Base-by-base conservation (phyloP, 2,329 filamentous ascomycete genomes). In the Delphinella strobiligena region DNA sequence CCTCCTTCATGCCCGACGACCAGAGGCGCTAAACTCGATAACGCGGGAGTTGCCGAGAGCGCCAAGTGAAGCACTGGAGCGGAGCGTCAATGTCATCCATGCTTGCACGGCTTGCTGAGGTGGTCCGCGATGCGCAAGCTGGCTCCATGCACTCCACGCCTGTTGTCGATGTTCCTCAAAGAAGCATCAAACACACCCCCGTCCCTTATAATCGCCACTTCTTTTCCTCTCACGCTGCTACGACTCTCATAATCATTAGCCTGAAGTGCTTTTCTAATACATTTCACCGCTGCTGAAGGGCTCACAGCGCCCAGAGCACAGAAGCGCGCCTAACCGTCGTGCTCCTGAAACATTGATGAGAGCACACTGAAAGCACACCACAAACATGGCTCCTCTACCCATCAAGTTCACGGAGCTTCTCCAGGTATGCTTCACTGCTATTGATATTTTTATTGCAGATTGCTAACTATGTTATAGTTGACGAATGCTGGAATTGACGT, bases 381-480 rank as follows among this genome's bases (percentile, higher is more conserved):
- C 38, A 44, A 67, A 54, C 59, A 69, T 69, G 77, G 74, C 78
- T 61, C 75, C 79, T 65, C 72, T 93, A 60, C 86, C 84, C 58
- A 93, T 94, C 69, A 87, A 86, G 72, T 93, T 94, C 67, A 82
- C 82, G 62, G 87, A 93, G 78, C 76, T 89, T 58, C 74, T 89
- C 63, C 83, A 88, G 71, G 77, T 80, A 65, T 48, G 61, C 29
- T 12, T 37, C 34, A n/a, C 18, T 16, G n/a, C 31, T 17, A 24
- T 19, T 34, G 38, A 31, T 39, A 24, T 30, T 49, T 52, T 65
- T 74, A 51, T 36, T 47, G 51, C 49, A 30, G n/a, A 52, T 61
- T 35, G 54, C 50, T 45, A 36, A 37, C 37, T 40, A 44, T 41
- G 41, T 40, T 35, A 51, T 38, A 64, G 61, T 62, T 70, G 41